Base-by-base conservation (phyloP, 2,329 filamentous ascomycete species). In the Botrytis paeoniae region DNA sequence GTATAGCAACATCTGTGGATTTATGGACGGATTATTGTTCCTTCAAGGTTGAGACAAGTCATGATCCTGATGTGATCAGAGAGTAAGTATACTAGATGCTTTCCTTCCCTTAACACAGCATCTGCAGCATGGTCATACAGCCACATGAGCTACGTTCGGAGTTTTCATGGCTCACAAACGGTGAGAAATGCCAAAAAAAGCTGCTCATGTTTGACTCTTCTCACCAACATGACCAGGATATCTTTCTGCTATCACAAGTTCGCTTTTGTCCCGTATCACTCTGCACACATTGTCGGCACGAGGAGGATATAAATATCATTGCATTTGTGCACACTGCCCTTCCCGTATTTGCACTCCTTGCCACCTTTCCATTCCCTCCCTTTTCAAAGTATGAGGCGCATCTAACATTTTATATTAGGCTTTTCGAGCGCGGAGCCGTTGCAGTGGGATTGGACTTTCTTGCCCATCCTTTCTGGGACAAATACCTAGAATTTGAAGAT, bases 391-490 rank as follows among this genome's bases (percentile, higher is more conserved):
- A 51, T 25, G 48, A 75, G 72, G 60, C 69, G 68, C 45, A 70
- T 70, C 78, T 80, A 76, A 80, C 75, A 74, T 64, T 71, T 25
- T 9, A 25, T 61, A 39, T 69, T 81, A 99, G 96, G 78, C 88
- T 98, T 14, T 98, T 98, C 81, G 95, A 99, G 82, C 93, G 96
- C 77, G 96, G 92, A 75, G 93, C 94, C 41, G 88, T 88, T 43
- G 91, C 89, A 78, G 94, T 97, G 59, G 96, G 96, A 25, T 87
- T 98, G 29, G 96, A 99, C 83, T 99, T 97, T 81, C 87, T 97
- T 43, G 92, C 95, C 3, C 94, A 98, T 81, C 94, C 94, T 1
- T 98, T 99, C 84, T 99, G 96, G 96, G 96, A 99, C 83, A 98
- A 97, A 83, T 99, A 97, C 80, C 89, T 99, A 76, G 96, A 98